Percentiles rank a stretch among this genome's conserved stretches.
Evolutionary conservation across 176 grass and related monocot species (phyloP).

Genomic region (Secale cereale): DNA sequence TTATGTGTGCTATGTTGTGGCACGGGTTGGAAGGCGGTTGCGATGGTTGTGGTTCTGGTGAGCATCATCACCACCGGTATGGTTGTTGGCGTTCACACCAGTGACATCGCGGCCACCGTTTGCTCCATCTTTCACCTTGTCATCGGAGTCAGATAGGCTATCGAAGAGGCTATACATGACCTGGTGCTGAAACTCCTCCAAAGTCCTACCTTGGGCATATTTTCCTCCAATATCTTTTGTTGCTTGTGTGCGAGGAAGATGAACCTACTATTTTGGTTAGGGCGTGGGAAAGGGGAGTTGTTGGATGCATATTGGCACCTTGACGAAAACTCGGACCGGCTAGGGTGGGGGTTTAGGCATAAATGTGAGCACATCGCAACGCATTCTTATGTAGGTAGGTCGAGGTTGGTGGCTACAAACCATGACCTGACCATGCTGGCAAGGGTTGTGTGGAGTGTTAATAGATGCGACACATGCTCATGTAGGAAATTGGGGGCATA

Average conservation of each 20-base stretch:
- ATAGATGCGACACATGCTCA: background rate
- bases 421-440: background rate
- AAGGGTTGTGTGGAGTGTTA: background rate
- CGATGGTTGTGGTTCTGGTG: background rate
- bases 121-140: constrained; percentile 31
- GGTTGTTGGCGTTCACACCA: background rate
- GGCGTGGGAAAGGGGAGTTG: background rate
- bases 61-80: no score
- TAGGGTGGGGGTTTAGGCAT: background rate
- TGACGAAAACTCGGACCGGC: background rate
- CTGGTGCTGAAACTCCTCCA: constrained; percentile 40
- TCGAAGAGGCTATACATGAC: constrained; percentile 64
- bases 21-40: background rate
- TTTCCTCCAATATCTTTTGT: background rate
- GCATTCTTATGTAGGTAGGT: background rate
- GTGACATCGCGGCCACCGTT: background rate
- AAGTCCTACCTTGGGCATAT: background rate
- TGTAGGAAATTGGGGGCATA: background rate
- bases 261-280: no score
- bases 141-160: constrained; percentile 34
- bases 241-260: background rate
- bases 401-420: background rate
- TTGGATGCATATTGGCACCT: background rate
- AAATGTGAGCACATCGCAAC: background rate
- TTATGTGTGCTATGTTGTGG: background rate